Percentiles rank a stretch among this genome's conserved stretches.
Conservation (phyloP, 345 rosid genomes). For the Raphanus sativus region DNA sequence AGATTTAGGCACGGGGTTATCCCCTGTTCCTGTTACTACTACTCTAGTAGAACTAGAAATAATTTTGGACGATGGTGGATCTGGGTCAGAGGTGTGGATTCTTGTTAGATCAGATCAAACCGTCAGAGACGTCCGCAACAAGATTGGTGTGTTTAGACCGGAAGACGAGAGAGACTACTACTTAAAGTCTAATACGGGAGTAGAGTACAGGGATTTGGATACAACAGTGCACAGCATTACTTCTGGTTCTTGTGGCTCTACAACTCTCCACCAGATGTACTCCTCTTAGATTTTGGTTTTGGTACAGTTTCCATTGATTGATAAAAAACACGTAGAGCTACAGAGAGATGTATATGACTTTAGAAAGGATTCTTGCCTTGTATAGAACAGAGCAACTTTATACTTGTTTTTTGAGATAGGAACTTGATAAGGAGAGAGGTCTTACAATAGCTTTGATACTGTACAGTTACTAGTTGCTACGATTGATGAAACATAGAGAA, state of each 20-base stretch:
- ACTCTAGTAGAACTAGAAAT: neutral
- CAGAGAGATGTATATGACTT: slow-evolving; percentile 6
- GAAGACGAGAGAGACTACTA: neutral
- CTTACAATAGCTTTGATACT: slow-evolving; percentile 2
- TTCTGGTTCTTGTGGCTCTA: neutral
- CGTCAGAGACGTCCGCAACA: slow-evolving; percentile 24
- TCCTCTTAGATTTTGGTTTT: slow-evolving; percentile 1
- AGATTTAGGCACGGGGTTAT: neutral
- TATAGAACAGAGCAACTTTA: neutral
- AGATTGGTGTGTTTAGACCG: neutral
- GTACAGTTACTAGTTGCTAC: neutral
- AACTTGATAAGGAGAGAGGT: slow-evolving; percentile 8
- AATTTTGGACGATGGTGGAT: neutral
- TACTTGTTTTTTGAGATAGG: slow-evolving; percentile 12
- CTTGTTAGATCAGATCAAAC: slow-evolving; percentile 18
- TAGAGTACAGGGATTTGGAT: neutral
- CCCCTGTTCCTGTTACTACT: neutral
- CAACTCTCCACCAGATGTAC: neutral
- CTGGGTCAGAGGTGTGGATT: neutral
- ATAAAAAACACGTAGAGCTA: no score
- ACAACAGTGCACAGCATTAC: neutral
- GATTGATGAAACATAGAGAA: slow-evolving; percentile 7
- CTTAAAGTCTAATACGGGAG: neutral
- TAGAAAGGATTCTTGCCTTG: slow-evolving; percentile 1
- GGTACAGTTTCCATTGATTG: neutral